Evolutionary conservation across 83 land plant species (phyloP).

Genomic region (Thuja plicata): DNA sequence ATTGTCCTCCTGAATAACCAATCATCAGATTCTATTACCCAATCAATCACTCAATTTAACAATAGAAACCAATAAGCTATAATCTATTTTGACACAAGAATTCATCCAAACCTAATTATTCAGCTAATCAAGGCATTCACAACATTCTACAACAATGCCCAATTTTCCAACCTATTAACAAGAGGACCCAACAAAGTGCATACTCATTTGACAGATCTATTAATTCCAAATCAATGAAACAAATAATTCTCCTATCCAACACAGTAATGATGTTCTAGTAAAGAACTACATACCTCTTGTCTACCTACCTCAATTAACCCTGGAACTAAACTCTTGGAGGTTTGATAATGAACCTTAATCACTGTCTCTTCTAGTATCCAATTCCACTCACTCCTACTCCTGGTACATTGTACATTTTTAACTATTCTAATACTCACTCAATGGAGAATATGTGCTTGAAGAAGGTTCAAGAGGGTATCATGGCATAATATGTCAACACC

Average conservation of each 20-base stretch:
- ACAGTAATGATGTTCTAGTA: neutral
- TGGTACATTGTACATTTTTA: neutral
- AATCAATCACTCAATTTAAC: neutral
- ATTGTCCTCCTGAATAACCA: neutral
- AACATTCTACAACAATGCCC: too few species aligned
- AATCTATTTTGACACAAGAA: too few species aligned
- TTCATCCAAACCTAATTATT: too few species aligned
- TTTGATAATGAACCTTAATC: neutral
- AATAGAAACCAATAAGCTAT: too few species aligned
- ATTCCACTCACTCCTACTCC: neutral
- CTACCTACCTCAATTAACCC: neutral
- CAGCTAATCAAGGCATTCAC: too few species aligned
- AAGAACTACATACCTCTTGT: neutral
- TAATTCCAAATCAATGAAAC: neutral
- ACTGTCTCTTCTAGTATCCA: neutral
- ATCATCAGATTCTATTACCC: too few species aligned
- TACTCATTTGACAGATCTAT: neutral
- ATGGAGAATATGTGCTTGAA: neutral
- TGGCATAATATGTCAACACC: neutral
- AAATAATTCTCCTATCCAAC: too few species aligned
- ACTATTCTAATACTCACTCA: neutral
- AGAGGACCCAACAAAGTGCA: neutral
- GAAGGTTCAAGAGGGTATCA: neutral
- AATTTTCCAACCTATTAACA: neutral
- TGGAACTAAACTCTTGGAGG: neutral